phyloP scores from a whole-genome alignment of 768 basidiomycete genomes.

The Hericium coralloides region DNA sequence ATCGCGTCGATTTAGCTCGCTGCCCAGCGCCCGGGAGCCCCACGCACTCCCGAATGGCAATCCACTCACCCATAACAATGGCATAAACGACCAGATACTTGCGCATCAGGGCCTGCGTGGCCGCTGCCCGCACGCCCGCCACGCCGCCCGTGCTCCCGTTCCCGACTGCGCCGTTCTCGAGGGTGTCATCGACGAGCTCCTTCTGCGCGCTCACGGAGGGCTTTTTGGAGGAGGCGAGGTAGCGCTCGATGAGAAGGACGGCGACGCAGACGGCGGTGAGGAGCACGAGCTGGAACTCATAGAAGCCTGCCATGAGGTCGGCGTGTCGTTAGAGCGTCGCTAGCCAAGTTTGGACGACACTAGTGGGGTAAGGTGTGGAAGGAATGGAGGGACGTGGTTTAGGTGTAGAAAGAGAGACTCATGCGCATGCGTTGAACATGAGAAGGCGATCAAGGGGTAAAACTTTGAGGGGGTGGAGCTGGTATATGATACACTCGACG shows the following conservation, averaged over 20 bases:
- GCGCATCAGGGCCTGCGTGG: conserved; percentile 9
- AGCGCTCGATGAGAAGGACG: conserved; percentile 15
- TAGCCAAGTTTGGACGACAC: too few relatives aligned
- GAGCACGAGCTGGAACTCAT: conserved; percentile 21
- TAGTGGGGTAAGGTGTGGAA: too few relatives aligned
- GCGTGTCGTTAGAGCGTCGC: neutral
- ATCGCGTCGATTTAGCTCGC: neutral
- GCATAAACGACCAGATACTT: conserved; percentile 15
- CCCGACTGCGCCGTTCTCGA: conserved; percentile 5
- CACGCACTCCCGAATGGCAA: neutral
- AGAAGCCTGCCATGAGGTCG: conserved; percentile 14
- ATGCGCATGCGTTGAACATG: too few relatives aligned
- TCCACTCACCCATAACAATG: conserved; percentile 5
- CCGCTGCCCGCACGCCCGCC: conserved; percentile 1
- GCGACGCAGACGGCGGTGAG: conserved; percentile 13
- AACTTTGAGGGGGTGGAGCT: too few relatives aligned
- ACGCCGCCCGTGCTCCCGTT: neutral
- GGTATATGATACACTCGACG: too few relatives aligned
- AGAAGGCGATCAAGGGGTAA: too few relatives aligned
- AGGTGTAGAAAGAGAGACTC: too few relatives aligned
- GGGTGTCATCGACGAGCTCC: conserved; percentile 2
- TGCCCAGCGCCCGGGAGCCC: neutral
- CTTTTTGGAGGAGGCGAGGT: conserved; percentile 11
- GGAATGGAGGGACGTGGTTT: too few relatives aligned
- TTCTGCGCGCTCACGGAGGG: neutral